A percentile compares a stretch with the other conserved stretches of the same genome.
phyloP scores from a whole-genome alignment of 2,329 filamentous ascomycete genomes.

The Hymenoscyphus infarciens region DNA sequence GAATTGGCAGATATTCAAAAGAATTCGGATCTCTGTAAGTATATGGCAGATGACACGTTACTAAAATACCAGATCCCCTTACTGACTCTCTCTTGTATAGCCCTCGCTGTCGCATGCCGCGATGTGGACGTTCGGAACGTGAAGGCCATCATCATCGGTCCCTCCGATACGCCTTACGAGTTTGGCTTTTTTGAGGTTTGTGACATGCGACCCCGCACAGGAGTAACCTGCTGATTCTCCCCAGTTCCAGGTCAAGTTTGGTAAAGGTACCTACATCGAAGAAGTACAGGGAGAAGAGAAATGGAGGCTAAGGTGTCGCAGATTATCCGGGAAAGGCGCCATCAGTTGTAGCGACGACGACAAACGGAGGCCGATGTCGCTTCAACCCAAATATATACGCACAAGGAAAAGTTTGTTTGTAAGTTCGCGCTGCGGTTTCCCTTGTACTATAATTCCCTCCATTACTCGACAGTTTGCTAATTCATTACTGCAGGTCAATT shows the following conservation, averaged over 20 bases:
- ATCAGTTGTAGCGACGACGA: constrained; percentile 67
- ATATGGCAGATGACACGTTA: constrained; percentile 8
- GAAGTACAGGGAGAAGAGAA: neutral
- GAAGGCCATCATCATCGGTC: constrained; percentile 83
- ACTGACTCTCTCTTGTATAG: constrained; percentile 41
- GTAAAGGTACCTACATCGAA: constrained; percentile 55
- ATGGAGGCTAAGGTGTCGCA: constrained; percentile 35
- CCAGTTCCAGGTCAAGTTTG: constrained; percentile 74
- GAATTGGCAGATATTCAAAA: constrained; percentile 85
- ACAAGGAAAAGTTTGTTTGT: constrained; percentile 88
- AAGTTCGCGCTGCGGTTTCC: constrained; percentile 39
- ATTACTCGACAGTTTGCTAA: constrained; percentile 20
- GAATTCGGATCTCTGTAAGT: constrained; percentile 76
- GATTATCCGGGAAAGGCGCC: constrained; percentile 77
- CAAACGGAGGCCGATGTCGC: constrained; percentile 80
- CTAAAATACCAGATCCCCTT: constrained; percentile 14
- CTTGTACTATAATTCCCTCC: too few relatives aligned
- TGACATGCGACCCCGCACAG: constrained; percentile 8
- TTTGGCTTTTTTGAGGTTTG: constrained; percentile 93
- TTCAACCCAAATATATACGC: constrained; percentile 98
- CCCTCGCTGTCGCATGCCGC: constrained; percentile 80
- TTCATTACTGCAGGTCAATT: constrained; percentile 63
- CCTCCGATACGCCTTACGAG: constrained; percentile 92
- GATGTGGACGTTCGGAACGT: constrained; percentile 88
- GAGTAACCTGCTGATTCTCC: constrained; percentile 30